Conservation (phyloP, 2,329 filamentous ascomycete species). For the Aspergillus hiratsukae region DNA sequence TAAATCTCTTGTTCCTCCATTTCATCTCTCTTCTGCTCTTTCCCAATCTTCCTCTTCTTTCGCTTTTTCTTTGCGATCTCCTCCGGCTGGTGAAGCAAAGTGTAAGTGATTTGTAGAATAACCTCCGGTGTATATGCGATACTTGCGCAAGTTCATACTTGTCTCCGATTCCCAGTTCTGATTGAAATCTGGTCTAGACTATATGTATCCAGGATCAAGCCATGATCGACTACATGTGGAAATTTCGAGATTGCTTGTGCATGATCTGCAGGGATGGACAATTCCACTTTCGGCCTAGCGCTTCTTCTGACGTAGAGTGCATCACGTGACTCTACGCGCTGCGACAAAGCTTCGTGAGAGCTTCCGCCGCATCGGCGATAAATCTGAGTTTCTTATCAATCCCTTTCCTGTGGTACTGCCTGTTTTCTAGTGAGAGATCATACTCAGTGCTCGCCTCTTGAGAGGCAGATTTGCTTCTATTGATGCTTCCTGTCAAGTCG, state of each 20-base stretch:
- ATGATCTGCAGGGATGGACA: neutral
- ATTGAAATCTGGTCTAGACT: neutral
- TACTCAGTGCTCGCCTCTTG: neutral
- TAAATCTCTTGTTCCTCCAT: neutral
- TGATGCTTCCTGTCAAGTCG: neutral
- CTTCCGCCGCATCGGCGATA: neutral
- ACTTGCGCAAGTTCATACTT: neutral
- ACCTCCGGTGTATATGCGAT: neutral
- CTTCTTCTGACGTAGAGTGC: neutral
- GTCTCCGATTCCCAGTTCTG: neutral
- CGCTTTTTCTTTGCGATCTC: slow-evolving; percentile 1
- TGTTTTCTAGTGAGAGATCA: neutral
- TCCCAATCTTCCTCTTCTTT: neutral
- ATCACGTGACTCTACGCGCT: neutral
- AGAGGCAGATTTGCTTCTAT: neutral
- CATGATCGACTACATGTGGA: neutral
- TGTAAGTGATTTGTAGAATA: neutral
- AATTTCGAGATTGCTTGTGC: neutral
- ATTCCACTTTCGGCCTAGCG: neutral
- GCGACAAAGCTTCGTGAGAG: neutral
- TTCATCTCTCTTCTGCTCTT: neutral
- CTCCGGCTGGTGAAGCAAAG: neutral
- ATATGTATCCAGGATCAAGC: neutral
- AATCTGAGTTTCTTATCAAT: neutral
- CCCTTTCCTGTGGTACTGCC: neutral